Base-by-base conservation (phyloP, 2,329 filamentous ascomycete species). In the Fusarium anthophilum region DNA sequence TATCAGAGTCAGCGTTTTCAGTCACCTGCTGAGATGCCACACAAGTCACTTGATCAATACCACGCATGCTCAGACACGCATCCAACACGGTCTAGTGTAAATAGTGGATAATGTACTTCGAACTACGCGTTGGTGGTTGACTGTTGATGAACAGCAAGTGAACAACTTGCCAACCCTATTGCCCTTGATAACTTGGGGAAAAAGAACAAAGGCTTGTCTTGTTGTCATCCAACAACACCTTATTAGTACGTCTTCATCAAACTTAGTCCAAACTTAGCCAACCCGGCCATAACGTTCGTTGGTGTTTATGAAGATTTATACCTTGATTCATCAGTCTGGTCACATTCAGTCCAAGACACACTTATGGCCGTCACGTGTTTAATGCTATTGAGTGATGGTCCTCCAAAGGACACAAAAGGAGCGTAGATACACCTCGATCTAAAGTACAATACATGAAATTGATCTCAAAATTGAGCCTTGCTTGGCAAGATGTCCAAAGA, bases 381-480 rank as follows among this genome's bases (percentile, higher is more conserved):
- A 41, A 43, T 65, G 30, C 30, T 54, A 54, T 50, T 70, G 62
- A 55, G 63, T 51, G 47, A 35, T 58, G 45, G 57, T 54, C 51
- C 35, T n/a, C 26, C 24, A 51, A 22, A 32, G 64, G 68, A 55
- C 28, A 44, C 17, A 45, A 72, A 74, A 62, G 24, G 71, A 74
- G 64, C 53, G 68, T 74, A 72, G 37, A 74, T 74, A 74, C 72
- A 74, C 55, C 63, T 74, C 59, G 59, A 65, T 69, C 63, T 69
- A 75, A 74, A 72, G 38, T 74, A 74, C 68, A 74, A 60, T 74
- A 74, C 72, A 74, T 72, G 63, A 69, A 74, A 72, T 74, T 72
- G 68, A 69, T 65, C 71, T 57, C 51, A 61, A 69, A 74, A 68
- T 60, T 64, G 67, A 74, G 61, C 37, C 48, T 75, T 57, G 72